Conservation (phyloP, 495 filamentous ascomycete genomes). For the Annulohypoxylon nitens region DNA sequence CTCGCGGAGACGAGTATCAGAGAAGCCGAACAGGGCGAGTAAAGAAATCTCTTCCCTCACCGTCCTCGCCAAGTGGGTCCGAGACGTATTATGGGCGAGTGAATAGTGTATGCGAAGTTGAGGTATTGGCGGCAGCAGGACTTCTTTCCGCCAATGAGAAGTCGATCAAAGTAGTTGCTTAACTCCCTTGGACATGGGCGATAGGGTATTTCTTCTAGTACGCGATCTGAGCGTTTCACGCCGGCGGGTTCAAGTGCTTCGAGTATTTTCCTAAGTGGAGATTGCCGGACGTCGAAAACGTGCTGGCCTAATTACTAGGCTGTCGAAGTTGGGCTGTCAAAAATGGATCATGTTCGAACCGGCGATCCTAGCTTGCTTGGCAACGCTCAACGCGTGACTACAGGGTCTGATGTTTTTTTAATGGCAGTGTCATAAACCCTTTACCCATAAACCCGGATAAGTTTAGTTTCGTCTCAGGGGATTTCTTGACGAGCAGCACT, state of each 20-base stretch:
- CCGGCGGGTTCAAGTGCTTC: constrained; percentile 20
- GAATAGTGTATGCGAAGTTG: constrained; percentile 20
- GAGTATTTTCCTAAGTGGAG: constrained; percentile 37
- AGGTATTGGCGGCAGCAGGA: constrained; percentile 30
- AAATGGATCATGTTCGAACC: constrained; percentile 23
- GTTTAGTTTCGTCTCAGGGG: neutral
- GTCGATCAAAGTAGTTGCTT: constrained; percentile 5
- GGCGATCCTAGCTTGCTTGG: constrained; percentile 39
- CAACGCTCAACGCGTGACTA: constrained; percentile 10
- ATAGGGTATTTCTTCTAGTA: constrained; percentile 19
- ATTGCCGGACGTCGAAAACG: constrained; percentile 20
- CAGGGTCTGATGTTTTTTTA: neutral
- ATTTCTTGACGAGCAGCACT: constrained; percentile 2
- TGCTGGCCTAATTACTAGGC: constrained; percentile 18
- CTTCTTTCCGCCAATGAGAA: constrained; percentile 42
- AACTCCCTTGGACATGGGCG: constrained; percentile 20
- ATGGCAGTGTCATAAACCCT: constrained; percentile 18
- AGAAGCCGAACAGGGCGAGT: constrained; percentile 13
- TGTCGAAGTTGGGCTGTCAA: constrained; percentile 12
- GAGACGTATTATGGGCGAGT: constrained; percentile 16
- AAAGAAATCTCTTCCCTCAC: constrained; percentile 18
- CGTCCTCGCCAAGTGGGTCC: constrained; percentile 19
- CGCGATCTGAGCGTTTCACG: constrained; percentile 38
- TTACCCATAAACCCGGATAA: constrained; percentile 16
- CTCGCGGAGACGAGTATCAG: constrained; percentile 10